Evolutionary conservation across 2,329 filamentous ascomycete species (phyloP), one percentile per base, ranked within the genome.

Genomic region (Pleoardoris graminearum): DNA sequence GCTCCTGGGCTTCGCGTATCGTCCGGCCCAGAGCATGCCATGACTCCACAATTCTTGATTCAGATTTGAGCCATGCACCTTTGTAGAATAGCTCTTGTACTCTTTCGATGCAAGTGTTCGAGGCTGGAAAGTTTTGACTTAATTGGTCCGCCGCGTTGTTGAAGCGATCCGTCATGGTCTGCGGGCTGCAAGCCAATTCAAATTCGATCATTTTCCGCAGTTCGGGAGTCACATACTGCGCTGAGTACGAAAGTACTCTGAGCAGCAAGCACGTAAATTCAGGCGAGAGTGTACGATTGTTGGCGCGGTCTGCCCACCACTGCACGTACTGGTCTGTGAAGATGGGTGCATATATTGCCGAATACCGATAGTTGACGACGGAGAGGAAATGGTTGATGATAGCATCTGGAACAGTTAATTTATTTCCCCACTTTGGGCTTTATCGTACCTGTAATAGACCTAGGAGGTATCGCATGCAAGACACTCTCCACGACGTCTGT

Each of bases 31-130:
- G 57, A 2, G 74, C 63, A 67, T 80, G 78, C 79, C 79, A 81
- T 0, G 79, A 73, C 25, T 80, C 77, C 1, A 77, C 73, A 58
- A 79, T 80, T 17, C 72, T 70, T 12, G 74, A 75, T 50, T 79
- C 77, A 3, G 74, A 75, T 53, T 80, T 80, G 37, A 74, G 75
- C 78, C 78, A 81, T 19, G 71, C 69, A 2, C 75, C 73, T 19
- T 73, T 77, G 3, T 80, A 55, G 48, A 81, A 80, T n/a, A 78
- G 66, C 57, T 81, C 79, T 58, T 81, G 79, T 1, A 81, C 75
- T 14, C 80, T 76, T 30, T 70, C 63, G 6, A 80, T 60, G 3
- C 77, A 74, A 1, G 76, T 77, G 45, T 73, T 73, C 0, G 77
- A 77, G 1, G 77, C 75, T 3, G 70, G 47, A 33, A 80, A 77